Evolutionary conservation across 495 filamentous ascomycete genomes (phyloP).

Genomic region (Penicillium alfredii): DNA sequence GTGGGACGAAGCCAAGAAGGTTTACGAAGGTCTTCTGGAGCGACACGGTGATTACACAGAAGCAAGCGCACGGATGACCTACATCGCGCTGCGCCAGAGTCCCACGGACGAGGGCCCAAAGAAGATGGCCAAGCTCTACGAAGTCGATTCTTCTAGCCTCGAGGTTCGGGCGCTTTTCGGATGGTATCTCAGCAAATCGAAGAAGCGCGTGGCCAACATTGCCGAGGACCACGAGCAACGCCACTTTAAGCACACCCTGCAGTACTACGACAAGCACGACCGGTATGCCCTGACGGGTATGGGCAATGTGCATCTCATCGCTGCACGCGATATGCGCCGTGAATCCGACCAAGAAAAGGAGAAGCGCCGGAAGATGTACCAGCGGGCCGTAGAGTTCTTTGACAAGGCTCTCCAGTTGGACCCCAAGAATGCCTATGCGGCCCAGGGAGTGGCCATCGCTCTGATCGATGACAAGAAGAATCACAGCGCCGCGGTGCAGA

Average conservation of each 20-base stretch:
- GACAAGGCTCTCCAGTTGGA: conserved; percentile 94
- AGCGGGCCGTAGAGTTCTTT: conserved; percentile 93
- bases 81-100: conserved; percentile 77
- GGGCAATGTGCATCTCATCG: conserved; percentile 84
- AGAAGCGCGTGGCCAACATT: conserved; percentile 71
- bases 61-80: conserved; percentile 78
- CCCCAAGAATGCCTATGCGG: conserved; percentile 88
- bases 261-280: conserved; percentile 93
- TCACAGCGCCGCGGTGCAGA: conserved; percentile 67
- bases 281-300: conserved; percentile 90
- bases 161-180: conserved; percentile 89
- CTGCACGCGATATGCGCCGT: conserved; percentile 88
- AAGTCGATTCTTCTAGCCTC: conserved; percentile 70
- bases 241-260: conserved; percentile 92
- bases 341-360: conserved; percentile 85
- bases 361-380: conserved; percentile 78
- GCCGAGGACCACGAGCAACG: conserved; percentile 85
- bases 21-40: conserved; percentile 76
- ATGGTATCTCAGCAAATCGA: conserved; percentile 85
- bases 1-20: conserved; percentile 73
- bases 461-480: conserved; percentile 91
- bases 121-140: conserved; percentile 71
- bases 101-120: conserved; percentile 83
- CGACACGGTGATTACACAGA: conserved; percentile 89
- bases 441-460: conserved; percentile 91